Evolutionary conservation across 192 early-diverging fungal species (phyloP).

Genomic region (Backusella circina): DNA sequence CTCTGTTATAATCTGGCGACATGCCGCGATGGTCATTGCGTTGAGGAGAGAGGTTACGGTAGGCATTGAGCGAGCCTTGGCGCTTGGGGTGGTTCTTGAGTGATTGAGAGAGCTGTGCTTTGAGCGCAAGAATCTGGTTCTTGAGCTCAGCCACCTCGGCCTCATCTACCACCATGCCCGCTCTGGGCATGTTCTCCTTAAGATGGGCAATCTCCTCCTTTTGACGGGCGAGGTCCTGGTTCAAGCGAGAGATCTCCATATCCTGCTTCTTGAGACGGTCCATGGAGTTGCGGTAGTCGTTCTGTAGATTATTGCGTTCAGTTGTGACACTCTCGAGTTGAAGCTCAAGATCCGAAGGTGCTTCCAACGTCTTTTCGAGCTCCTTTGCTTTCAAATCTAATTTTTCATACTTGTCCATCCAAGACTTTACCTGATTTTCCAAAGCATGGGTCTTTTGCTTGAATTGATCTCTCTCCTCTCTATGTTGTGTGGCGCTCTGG

Average conservation of each 20-base stretch:
- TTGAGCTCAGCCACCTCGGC: slow-evolving; percentile 61
- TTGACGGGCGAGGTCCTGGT: slow-evolving; percentile 46
- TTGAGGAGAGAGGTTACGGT: slow-evolving; percentile 12
- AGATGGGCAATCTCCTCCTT: slow-evolving; percentile 66
- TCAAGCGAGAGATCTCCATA: slow-evolving; percentile 57
- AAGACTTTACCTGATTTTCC: slow-evolving; percentile 61
- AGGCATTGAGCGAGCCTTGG: slow-evolving; percentile 18
- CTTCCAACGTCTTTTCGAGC: slow-evolving; percentile 45
- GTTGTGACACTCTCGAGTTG: slow-evolving; percentile 55
- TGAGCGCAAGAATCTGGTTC: slow-evolving; percentile 68
- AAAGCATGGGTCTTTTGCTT: slow-evolving; percentile 53
- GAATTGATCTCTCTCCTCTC: slow-evolving; percentile 65
- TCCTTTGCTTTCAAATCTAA: slow-evolving; percentile 56
- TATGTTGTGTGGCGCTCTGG: slow-evolving; percentile 61
- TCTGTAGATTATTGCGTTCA: slow-evolving; percentile 55
- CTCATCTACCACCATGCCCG: slow-evolving; percentile 47
- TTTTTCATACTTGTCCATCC: slow-evolving; percentile 74
- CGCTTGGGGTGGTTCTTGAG: slow-evolving; percentile 45
- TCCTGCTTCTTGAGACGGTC: slow-evolving; percentile 62
- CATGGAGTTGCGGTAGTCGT: slow-evolving; percentile 55
- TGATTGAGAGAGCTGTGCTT: slow-evolving; percentile 67
- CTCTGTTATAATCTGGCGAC: slow-evolving; percentile 17
- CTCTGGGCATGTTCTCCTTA: slow-evolving; percentile 23
- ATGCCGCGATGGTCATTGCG: slow-evolving; percentile 10
- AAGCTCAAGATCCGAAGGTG: slow-evolving; percentile 42